Evolutionary conservation across 768 basidiomycete genomes (phyloP).

Genomic region (Chalciporus chontae): DNA sequence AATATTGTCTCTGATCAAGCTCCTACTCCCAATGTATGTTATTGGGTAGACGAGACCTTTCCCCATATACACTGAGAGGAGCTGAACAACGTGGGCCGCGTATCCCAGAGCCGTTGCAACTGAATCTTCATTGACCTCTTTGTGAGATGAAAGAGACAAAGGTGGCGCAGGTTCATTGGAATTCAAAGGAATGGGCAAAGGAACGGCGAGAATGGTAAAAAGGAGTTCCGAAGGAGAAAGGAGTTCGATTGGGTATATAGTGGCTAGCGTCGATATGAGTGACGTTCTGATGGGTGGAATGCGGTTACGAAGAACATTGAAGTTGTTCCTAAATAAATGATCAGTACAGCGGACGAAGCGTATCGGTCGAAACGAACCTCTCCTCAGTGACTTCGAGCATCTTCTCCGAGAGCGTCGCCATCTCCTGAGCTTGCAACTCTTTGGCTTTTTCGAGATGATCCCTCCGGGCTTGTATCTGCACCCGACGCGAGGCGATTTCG

Average conservation of each 20-base stretch:
- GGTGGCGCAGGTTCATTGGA: slow-evolving; percentile 83
- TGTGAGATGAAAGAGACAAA: slow-evolving; percentile 57
- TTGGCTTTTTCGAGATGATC: slow-evolving; percentile 43
- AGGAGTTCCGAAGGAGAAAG: slow-evolving; percentile 81
- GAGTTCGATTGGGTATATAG: slow-evolving; percentile 88
- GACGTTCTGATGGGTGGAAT: slow-evolving; percentile 55
- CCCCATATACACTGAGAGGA: slow-evolving; percentile 76
- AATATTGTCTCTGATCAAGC: slow-evolving; percentile 87
- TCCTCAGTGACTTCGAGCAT: slow-evolving; percentile 37
- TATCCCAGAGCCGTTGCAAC: slow-evolving; percentile 90
- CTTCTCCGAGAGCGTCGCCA: slow-evolving; percentile 18
- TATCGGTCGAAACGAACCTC: slow-evolving; percentile 29
- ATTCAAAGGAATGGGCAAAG: slow-evolving; percentile 83
- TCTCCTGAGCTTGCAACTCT: slow-evolving; percentile 35
- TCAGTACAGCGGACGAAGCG: slow-evolving; percentile 15
- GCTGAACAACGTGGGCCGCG: slow-evolving; percentile 80
- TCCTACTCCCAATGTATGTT: slow-evolving; percentile 86
- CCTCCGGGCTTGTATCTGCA: slow-evolving; percentile 44
- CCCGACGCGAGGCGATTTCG: slow-evolving; percentile 41
- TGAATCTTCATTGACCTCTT: slow-evolving; percentile 76
- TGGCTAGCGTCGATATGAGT: slow-evolving; percentile 66
- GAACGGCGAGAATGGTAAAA: slow-evolving; percentile 80
- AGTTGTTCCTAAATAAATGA: slow-evolving; percentile 39
- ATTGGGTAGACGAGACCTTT: slow-evolving; percentile 83
- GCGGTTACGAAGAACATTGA: slow-evolving; percentile 44